These are phyloP conservation scores for Trichoderma asperellum DNA, from an alignment of 2,329 filamentous ascomycete species.

Conservation along the genomic window DNA sequence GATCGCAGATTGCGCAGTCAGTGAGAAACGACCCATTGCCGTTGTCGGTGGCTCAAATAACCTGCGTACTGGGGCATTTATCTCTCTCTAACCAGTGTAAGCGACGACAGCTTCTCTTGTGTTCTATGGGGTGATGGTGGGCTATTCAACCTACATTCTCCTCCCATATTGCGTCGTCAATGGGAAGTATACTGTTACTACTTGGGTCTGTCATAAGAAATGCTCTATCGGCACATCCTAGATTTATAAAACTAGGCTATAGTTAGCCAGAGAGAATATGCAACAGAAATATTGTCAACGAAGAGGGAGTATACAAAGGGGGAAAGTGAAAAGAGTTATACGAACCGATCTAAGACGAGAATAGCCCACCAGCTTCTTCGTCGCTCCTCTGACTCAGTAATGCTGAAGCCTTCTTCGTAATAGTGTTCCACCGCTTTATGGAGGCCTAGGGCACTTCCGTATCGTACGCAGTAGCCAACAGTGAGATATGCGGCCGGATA, in stretches of 20 bases:
- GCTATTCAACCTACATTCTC: neutral
- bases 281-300: neutral
- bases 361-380: slow-evolving; percentile 8
- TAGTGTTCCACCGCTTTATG: slow-evolving; percentile 12
- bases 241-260: neutral
- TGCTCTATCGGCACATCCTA: neutral
- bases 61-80: neutral
- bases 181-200: slow-evolving; percentile 5
- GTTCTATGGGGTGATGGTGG: neutral
- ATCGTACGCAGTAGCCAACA: slow-evolving; percentile 7
- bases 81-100: neutral
- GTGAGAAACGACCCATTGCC: slow-evolving; percentile 10
- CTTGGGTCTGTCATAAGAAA: slow-evolving; percentile 1
- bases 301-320: neutral
- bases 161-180: slow-evolving; percentile 12
- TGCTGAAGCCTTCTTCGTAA: slow-evolving; percentile 9
- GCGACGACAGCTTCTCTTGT: neutral
- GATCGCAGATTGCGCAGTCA: slow-evolving; percentile 5
- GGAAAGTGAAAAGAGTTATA: neutral
- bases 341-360: slow-evolving; percentile 10
- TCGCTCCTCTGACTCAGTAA: slow-evolving; percentile 8
- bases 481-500: slow-evolving; percentile 10
- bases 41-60: slow-evolving; percentile 7
- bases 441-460: slow-evolving; percentile 1
- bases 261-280: neutral